A percentile compares a stretch with the other conserved stretches of the same genome.
Evolutionary conservation across 2,329 filamentous ascomycete genomes (phyloP).

Genomic region (Alternaria conjuncta): DNA sequence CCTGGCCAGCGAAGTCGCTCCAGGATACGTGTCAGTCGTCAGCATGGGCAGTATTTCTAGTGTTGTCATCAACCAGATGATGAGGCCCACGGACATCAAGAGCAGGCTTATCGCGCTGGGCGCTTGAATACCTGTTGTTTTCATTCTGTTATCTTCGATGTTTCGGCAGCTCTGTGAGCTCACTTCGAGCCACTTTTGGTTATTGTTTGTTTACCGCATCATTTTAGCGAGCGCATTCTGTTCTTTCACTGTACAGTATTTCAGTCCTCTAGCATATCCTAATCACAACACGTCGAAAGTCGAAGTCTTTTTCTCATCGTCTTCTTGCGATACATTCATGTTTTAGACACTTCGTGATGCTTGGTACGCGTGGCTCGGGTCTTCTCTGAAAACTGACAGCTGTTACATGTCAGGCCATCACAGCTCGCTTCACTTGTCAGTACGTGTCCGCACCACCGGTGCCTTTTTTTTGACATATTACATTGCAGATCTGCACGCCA

Average conservation of each 20-base stretch:
- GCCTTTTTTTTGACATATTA: too few relatives aligned
- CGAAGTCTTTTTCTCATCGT: not conserved
- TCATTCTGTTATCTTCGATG: not conserved
- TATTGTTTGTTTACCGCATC: not conserved
- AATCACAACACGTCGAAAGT: not conserved
- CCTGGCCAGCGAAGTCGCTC: conserved; percentile 52
- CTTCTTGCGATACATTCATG: not conserved
- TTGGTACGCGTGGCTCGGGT: not conserved
- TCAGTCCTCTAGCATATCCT: not conserved
- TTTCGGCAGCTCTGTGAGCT: not conserved
- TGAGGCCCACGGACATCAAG: conserved; percentile 44
- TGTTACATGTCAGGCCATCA: not conserved
- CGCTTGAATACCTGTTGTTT: conserved; percentile 7
- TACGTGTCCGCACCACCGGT: not conserved
- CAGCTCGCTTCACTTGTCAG: not conserved
- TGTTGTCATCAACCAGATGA: conserved; percentile 50
- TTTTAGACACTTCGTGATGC: not conserved
- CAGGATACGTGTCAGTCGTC: conserved; percentile 51
- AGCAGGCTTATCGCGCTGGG: conserved; percentile 40
- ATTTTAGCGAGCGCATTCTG: not conserved
- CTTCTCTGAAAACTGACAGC: not conserved
- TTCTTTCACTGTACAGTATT: not conserved
- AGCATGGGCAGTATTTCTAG: conserved; percentile 50
- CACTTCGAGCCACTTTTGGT: not conserved
- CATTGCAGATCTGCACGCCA: not conserved